Evolutionary conservation across 768 basidiomycete genomes (phyloP), one percentile per base, ranked within the genome.

Genomic region (Suillus variegatus): DNA sequence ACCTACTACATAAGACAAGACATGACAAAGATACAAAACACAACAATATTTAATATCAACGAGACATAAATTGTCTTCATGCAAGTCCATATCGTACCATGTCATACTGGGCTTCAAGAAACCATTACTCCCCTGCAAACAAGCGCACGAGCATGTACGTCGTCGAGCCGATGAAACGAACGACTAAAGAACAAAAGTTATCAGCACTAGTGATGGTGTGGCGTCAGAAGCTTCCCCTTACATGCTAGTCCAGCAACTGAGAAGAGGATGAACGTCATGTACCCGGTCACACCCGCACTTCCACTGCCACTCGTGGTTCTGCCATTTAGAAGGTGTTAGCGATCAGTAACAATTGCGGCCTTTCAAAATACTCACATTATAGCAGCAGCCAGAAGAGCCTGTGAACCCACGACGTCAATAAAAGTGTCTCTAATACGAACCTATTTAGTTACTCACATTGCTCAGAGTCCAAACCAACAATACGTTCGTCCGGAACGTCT

Each of bases 241-340:
- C 95, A 82, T 14, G 95, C 94, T 47, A 97, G 85, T 14, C 92
- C 88, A 6, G 91, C 92, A 54, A 97, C 94, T 1, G 93, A 93
- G 78, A 89, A 95, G 63, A 98, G 76, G 66, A 97, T 81, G 74
- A 95, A 94, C 18, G 89, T 86, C 90, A 97, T 92, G 74, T 97
- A 97, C 2, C 93, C 93, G 63, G 87, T 88, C 4, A 95, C 92
- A 36, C 87, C 82, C 1, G 75, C 75, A 35, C 80, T 80, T 2
- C 86, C 85, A 22, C 83, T 79, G 8, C 74, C 74, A 86, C 66
- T 86, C 79, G 28, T 84, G 76, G 61, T 82, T 80, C 66, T 64
- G 55, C 16, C 55, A 44, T 38, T 47, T 36, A 38, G n/a, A n/a
- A 13, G 18, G 10, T 20, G 61, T 58, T 20, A 66, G 28, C 57